Evolutionary conservation across 345 rosid genomes (phyloP).

Genomic region (Pugionium dolabratum): DNA sequence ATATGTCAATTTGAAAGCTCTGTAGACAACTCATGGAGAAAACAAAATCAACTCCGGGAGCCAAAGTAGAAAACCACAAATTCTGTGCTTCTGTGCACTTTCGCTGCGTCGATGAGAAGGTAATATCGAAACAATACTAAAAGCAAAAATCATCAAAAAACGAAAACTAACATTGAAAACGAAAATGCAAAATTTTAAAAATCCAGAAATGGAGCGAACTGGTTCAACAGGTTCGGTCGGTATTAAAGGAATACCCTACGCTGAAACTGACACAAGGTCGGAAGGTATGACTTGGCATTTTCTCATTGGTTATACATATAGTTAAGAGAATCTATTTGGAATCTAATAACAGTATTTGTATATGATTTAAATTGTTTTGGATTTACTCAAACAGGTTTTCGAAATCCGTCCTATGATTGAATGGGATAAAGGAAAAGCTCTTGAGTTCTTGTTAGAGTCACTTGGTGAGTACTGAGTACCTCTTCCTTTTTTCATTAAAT

Average conservation of each 20-base stretch:
- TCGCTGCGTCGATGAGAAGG: conserved; percentile 85
- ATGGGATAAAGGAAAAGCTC: conserved; percentile 98
- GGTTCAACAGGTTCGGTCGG: conserved; percentile 62
- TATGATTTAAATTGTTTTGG: not conserved
- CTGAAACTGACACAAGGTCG: conserved; percentile 78
- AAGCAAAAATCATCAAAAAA: too few species aligned
- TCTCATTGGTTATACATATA: conserved; percentile 16
- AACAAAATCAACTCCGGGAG: conserved; percentile 79
- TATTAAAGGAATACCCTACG: conserved; percentile 63
- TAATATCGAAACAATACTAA: not conserved
- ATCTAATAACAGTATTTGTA: conserved; percentile 1
- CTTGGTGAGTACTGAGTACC: conserved; percentile 59
- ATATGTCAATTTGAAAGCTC: too few species aligned
- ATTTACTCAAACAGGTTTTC: conserved; percentile 54
- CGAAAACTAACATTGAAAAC: conserved; percentile 1
- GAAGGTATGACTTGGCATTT: conserved; percentile 51
- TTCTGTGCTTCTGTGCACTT: conserved; percentile 89
- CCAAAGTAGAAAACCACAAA: conserved; percentile 80
- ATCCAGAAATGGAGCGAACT: conserved; percentile 77
- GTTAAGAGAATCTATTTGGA: not conserved
- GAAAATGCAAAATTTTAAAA: not conserved
- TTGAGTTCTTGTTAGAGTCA: conserved; percentile 82
- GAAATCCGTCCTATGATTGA: conserved; percentile 88
- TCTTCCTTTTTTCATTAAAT: not conserved
- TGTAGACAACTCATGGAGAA: conserved; percentile 56